A percentile compares a stretch with the other conserved stretches of the same genome.
These are phyloP conservation scores for Ganoderma leucocontextum DNA, from an alignment of 1,284 basidiomycete species.

Conservation along the genomic window DNA sequence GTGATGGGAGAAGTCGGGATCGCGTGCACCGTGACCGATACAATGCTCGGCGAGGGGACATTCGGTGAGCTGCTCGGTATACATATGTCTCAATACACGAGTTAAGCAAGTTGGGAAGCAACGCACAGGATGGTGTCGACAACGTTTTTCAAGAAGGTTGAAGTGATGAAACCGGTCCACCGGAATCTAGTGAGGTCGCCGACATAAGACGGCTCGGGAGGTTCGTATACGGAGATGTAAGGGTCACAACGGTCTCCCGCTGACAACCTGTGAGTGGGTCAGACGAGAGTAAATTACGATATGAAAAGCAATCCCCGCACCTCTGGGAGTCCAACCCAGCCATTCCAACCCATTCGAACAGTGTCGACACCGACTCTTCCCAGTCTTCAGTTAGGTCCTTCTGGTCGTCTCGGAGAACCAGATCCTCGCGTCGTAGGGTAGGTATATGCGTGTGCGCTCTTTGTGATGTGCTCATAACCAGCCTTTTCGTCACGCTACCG, in stretches of 20 bases:
- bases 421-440: conserved; percentile 22
- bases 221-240: conserved; percentile 55
- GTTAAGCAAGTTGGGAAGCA: background rate
- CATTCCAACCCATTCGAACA: conserved; percentile 80
- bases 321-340: conserved; percentile 55
- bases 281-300: background rate
- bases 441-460: conserved; percentile 45
- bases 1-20: conserved; percentile 37
- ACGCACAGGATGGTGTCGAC: conserved; percentile 55
- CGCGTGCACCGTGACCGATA: conserved; percentile 32
- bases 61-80: conserved; percentile 18
- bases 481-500: background rate
- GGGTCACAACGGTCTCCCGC: conserved; percentile 53
- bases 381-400: conserved; percentile 54
- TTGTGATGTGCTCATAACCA: conserved; percentile 6
- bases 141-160: conserved; percentile 57
- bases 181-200: conserved; percentile 58
- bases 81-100: background rate
- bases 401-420: background rate
- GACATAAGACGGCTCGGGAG: conserved; percentile 51
- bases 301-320: conserved; percentile 34
- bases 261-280: conserved; percentile 41
- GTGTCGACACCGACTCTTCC: conserved; percentile 49
- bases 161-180: conserved; percentile 66
- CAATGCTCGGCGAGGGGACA: conserved; percentile 23